These are phyloP conservation scores for Termitomyces sp. DNA, from an alignment of 768 basidiomycete genomes.

Conservation along the genomic window DNA sequence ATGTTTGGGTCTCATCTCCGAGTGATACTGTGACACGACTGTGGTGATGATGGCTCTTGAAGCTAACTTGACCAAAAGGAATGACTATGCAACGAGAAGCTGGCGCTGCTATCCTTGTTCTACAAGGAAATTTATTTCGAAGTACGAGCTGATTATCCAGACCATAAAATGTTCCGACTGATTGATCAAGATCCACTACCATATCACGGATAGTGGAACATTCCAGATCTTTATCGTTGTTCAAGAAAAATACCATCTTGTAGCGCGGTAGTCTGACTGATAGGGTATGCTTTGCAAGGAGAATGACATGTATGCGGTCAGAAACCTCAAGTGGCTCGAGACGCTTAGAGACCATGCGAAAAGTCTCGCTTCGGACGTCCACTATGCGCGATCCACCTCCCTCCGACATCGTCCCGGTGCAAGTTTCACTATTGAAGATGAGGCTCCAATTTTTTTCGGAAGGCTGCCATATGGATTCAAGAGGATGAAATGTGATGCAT, in stretches of 20 bases:
- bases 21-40: conserved; percentile 22
- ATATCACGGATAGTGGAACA: conserved; percentile 39
- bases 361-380: conserved; percentile 25
- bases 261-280: conserved; percentile 36
- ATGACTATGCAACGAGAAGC: conserved; percentile 32
- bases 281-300: conserved; percentile 14
- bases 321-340: conserved; percentile 20
- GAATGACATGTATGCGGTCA: conserved; percentile 15
- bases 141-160: conserved; percentile 39
- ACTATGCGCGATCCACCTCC: conserved; percentile 15
- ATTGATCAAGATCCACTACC: conserved; percentile 40
- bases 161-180: conserved; percentile 42
- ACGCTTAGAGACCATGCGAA: conserved; percentile 19
- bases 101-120: conserved; percentile 16
- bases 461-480: conserved; percentile 24
- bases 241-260: conserved; percentile 36
- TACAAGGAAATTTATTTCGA: conserved; percentile 17
- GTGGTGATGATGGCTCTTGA: conserved; percentile 16
- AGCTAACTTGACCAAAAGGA: conserved; percentile 33
- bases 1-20: conserved; percentile 2
- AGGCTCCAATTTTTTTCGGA: conserved; percentile 28
- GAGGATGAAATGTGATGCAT: conserved; percentile 31
- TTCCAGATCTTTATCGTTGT: conserved; percentile 29
- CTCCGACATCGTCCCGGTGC: conserved; percentile 14
- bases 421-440: conserved; percentile 11